Evolutionary conservation across 1,284 basidiomycete species (phyloP).

Genomic region (Moesziomyces globuligerus): DNA sequence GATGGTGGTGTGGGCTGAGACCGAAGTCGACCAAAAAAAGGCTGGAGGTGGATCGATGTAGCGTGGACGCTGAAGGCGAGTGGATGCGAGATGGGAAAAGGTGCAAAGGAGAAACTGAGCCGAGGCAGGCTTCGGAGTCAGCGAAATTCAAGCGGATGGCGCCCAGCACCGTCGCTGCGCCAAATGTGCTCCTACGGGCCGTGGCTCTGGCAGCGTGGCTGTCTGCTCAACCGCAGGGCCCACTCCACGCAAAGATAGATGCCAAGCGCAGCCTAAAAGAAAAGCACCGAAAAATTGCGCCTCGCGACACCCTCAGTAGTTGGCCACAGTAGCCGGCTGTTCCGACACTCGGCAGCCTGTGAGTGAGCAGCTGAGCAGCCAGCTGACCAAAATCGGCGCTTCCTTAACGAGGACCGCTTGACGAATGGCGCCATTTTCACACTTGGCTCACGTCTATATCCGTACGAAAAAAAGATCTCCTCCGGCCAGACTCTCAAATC

Average conservation of each 20-base stretch:
- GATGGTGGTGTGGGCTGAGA: conserved; percentile 5
- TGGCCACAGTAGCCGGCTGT: no score
- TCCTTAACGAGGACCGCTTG: conserved; percentile 25
- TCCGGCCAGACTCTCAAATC: not conserved
- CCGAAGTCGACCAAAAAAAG: not conserved
- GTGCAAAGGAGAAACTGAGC: no score
- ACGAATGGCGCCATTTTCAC: conserved; percentile 41
- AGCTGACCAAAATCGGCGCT: conserved; percentile 12
- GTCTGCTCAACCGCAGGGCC: no score
- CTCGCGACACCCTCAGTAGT: no score
- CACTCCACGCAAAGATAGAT: no score
- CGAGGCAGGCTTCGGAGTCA: no score
- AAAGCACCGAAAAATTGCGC: not conserved
- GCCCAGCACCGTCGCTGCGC: not conserved
- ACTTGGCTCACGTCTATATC: not conserved
- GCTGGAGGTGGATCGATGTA: not conserved
- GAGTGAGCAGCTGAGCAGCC: conserved; percentile 5
- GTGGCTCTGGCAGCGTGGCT: no score
- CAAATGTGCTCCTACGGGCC: no score
- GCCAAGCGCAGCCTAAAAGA: conserved; percentile 1
- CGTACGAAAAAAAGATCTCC: conserved; percentile 6
- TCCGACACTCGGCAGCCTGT: no score
- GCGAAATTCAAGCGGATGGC: no score
- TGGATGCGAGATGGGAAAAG: no score
- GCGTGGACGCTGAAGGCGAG: not conserved